A percentile compares a stretch with the other conserved stretches of the same genome.
These are phyloP conservation scores for Sporothrix mexicana DNA, from an alignment of 2,329 filamentous ascomycete genomes.

Conservation along the genomic window DNA sequence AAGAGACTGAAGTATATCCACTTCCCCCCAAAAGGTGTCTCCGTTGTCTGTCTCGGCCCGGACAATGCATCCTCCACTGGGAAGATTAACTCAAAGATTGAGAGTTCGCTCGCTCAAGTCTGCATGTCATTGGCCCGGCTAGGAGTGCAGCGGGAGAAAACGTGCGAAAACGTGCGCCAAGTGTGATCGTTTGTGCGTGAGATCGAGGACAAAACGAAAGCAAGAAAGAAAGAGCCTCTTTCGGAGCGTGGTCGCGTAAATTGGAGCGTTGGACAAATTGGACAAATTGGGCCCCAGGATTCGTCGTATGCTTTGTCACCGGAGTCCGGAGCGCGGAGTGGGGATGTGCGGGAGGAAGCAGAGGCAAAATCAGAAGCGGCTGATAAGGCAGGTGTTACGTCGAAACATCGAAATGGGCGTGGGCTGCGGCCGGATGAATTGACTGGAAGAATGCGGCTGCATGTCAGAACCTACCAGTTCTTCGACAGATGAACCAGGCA, in stretches of 20 bases:
- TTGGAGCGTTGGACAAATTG: background rate
- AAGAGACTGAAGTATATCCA: too few relatives aligned
- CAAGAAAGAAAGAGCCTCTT: background rate
- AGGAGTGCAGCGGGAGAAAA: background rate
- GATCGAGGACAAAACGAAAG: background rate
- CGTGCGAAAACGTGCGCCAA: slow-evolving; percentile 9
- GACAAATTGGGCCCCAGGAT: background rate
- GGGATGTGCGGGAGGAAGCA: slow-evolving; percentile 34
- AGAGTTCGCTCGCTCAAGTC: too few relatives aligned
- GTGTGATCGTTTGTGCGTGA: background rate
- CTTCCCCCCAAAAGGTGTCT: background rate
- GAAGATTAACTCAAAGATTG: background rate
- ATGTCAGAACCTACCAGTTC: background rate
- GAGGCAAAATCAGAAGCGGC: background rate
- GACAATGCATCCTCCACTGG: background rate
- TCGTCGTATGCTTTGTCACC: slow-evolving; percentile 31
- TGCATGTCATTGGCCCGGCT: slow-evolving; percentile 10
- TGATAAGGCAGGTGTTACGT: too few relatives aligned
- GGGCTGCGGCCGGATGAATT: too few relatives aligned
- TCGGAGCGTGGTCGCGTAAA: background rate
- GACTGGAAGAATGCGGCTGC: background rate
- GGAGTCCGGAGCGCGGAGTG: slow-evolving; percentile 36
- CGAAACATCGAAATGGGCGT: too few relatives aligned
- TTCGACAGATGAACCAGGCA: background rate
- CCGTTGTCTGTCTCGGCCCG: background rate